A percentile compares a stretch with the other conserved stretches of the same genome.
phyloP scores from a whole-genome alignment of 2,329 filamentous ascomycete genomes.

The Pyrenophora seminiperda region DNA sequence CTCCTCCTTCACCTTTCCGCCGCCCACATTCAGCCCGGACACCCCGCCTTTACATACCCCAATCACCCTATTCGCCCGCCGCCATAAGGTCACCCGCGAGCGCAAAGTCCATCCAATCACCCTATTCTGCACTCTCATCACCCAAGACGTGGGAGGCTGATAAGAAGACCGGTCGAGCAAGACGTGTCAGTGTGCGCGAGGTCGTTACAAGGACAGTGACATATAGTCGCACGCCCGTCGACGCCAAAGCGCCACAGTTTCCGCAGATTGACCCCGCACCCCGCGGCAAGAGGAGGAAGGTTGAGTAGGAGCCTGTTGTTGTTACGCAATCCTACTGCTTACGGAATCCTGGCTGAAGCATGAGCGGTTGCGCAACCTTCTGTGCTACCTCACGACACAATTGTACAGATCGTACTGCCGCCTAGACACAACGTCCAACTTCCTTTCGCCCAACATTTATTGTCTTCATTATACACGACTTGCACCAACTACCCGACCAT shows the following conservation, averaged over 20 bases:
- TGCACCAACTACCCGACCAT: conserved; percentile 16
- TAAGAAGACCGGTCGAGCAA: conserved; percentile 64
- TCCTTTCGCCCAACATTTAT: conserved; percentile 11
- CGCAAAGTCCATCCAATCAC: conserved; percentile 61
- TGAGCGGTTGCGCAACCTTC: conserved; percentile 33
- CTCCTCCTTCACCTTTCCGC: conserved; percentile 66
- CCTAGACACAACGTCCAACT: conserved; percentile 25
- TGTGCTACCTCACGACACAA: conserved; percentile 26
- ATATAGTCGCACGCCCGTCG: conserved; percentile 67
- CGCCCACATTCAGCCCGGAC: conserved; percentile 64
- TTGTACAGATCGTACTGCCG: conserved; percentile 27
- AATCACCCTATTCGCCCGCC: conserved; percentile 70
- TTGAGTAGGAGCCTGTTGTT: conserved; percentile 50
- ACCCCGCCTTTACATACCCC: conserved; percentile 74
- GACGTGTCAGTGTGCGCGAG: conserved; percentile 75
- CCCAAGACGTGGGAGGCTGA: conserved; percentile 80
- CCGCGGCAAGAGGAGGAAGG: conserved; percentile 88
- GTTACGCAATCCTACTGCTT: conserved; percentile 26
- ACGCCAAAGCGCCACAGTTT: conserved; percentile 49
- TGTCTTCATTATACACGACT: conserved; percentile 10
- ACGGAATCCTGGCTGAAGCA: conserved; percentile 20
- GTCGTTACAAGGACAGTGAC: conserved; percentile 94
- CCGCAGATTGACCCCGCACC: conserved; percentile 83
- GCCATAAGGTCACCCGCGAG: conserved; percentile 71
- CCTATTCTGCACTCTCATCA: conserved; percentile 71